Base-by-base conservation (phyloP, 169 alveolate genomes). In the Amoebophrya sp. region DNA sequence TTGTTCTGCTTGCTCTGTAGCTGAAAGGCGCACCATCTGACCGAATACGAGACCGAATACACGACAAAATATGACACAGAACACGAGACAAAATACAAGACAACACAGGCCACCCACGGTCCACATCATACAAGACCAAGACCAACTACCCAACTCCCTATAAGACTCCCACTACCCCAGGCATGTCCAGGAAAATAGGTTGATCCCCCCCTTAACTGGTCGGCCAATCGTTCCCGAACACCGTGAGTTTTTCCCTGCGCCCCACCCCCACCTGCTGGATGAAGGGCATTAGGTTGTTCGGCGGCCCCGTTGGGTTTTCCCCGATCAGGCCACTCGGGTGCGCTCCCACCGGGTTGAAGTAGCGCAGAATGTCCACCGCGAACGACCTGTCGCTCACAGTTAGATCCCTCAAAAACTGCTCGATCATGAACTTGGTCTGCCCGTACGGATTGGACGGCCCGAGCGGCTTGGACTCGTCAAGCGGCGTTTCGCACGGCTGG, bases 271-370 rank as follows among this genome's bases (percentile, higher is more conserved):
- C 98, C 87, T 95, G 94, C 90, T 95, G 97, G 38, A 97, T 94
- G 92, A 92, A 95, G 31, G 99, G 99, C 95, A 97, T 93, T 43
- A 97, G 93, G 93, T 97, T 97, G 90, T 94, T 95, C 0, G 98
- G 97, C 29, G 95, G 94, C 23, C 94, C 96, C 31, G 93, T 94
- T 16, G 99, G 99, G n/a, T 94, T 94, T 88, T 97, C 98, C 23
- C 99, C 99, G 10, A 97, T 94, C 78, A 94, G 90, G 0, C 98
- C 98, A 70, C 96, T 93, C 31, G 95, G 95, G 88, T 97, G 98
- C 40, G 98, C 98, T 15, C 99, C 99, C 89, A 97, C 96, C 39
- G 99, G 98, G 93, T 97, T 97, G 94, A 97, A 97, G 93, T 97
- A 97, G 91, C 99, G 93, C 89, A 96, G 67, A 48, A 91, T 88